Evolutionary conservation across 2,329 filamentous ascomycete species (phyloP), one percentile per base, ranked within the genome.

Genomic region (Hypocrella siamensis): DNA sequence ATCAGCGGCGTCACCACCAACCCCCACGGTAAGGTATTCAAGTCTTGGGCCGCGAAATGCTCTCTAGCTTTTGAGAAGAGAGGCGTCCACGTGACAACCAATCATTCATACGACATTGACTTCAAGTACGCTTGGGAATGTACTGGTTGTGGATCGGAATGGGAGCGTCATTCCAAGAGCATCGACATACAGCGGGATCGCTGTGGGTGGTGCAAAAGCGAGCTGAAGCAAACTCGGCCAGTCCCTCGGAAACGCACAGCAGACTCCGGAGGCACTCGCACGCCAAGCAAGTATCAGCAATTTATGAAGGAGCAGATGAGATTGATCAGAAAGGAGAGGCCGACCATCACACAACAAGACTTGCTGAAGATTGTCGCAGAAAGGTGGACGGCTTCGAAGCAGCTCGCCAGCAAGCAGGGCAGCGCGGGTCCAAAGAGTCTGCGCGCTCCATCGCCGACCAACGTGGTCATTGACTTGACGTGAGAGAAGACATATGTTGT

Each of bases 81-180:
- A 3, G 76, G 72, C 4, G 68, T 94, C 27, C 58, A 76, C 21
- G 83, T 96, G 15, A 93, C 85, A 1, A 94, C 86, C 1, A 92
- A 82, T 48, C 88, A 98, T 54, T 70, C 63, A 19, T 98, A 94
- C 52, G 70, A 77, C 31, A 96, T 96, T 46, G 79, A 86, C 43
- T 93, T 83, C 60, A 92, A 88, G 58, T 98, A 88, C 49, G 58
- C 86, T 15, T 96, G 90, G 88, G 61, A 68, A 26, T 96, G 88
- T 49, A 57, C 43, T 14, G 57, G 47, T 3, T 96, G 90, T 48
- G 67, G 61, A 0, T 57, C 67, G 19, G 76, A 81, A 49, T 92
- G 80, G 51, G 81, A 85, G 47, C 65, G 88, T 4, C 88, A 96
- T 53, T 85, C 78, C 12, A 83, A 79, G 55, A 90, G 81, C 48